Evolutionary conservation across 129 eudicot species (phyloP).

Genomic region (Solidago caesia): DNA sequence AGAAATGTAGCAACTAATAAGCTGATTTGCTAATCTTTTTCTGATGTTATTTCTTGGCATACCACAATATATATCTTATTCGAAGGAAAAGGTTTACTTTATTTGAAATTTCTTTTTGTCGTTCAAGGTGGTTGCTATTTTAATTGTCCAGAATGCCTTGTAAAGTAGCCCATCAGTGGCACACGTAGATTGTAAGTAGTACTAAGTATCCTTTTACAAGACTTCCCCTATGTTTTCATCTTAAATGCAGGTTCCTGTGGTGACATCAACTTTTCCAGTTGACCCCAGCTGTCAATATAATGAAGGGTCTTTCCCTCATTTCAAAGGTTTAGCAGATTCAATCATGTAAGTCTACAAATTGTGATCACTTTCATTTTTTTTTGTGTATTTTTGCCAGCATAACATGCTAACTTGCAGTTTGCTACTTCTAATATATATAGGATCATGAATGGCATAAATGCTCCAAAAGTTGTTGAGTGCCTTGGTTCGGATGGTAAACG

Average conservation of each 20-base stretch:
- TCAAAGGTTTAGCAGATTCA: slow-evolving; percentile 86
- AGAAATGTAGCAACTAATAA: slow-evolving; percentile 4
- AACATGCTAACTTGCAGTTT: slow-evolving; percentile 25
- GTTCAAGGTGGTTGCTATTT: not conserved
- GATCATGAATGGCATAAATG: slow-evolving; percentile 97
- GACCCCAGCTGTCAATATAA: slow-evolving; percentile 80
- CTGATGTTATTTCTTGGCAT: not conserved
- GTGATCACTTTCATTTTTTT: slow-evolving; percentile 7
- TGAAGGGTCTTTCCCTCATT: slow-evolving; percentile 93
- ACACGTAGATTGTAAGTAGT: slow-evolving; percentile 1
- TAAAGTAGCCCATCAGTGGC: not conserved
- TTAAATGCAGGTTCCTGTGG: slow-evolving; percentile 83
- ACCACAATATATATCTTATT: not conserved
- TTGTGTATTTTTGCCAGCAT: slow-evolving; percentile 20
- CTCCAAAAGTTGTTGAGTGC: slow-evolving; percentile 97
- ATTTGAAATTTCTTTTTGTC: not conserved
- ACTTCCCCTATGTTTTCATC: slow-evolving; percentile 11
- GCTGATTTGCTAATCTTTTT: not conserved
- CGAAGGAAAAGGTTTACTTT: too few relatives aligned
- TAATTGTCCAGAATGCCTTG: too few relatives aligned
- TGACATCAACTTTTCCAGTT: slow-evolving; percentile 74
- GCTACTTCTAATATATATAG: slow-evolving; percentile 41
- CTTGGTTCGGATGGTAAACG: slow-evolving; percentile 90
- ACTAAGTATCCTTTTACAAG: not conserved
- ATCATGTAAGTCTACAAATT: slow-evolving; percentile 55